A percentile compares a stretch with the other conserved stretches of the same genome.
Conservation (phyloP, 768 basidiomycete genomes). For the Leccinum pellstonianum region DNA sequence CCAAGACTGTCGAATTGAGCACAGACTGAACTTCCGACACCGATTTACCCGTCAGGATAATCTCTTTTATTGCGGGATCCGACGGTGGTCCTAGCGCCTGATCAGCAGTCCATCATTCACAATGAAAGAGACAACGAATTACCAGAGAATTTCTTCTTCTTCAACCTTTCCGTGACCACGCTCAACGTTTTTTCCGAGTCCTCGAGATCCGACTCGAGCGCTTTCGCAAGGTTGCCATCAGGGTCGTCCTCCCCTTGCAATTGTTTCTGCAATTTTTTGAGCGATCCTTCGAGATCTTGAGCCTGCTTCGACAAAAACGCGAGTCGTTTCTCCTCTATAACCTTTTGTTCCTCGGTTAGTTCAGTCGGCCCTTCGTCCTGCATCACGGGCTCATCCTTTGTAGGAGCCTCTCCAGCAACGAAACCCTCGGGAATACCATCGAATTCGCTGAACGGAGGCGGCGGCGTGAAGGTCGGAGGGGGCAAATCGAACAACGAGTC, state of each 20-base stretch:
- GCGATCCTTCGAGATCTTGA: constrained; percentile 13
- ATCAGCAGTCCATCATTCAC: constrained; percentile 2
- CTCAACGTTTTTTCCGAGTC: constrained; percentile 14
- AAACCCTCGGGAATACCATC: constrained; percentile 3
- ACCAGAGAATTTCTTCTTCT: constrained; percentile 25
- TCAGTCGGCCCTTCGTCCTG: constrained; percentile 20
- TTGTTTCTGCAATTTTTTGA: neutral
- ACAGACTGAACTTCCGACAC: neutral
- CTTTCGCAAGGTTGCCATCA: neutral
- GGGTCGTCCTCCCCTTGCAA: constrained; percentile 11
- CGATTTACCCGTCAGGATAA: constrained; percentile 4
- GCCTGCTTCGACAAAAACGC: constrained; percentile 21
- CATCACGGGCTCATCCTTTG: constrained; percentile 11
- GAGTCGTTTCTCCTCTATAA: constrained; percentile 20
- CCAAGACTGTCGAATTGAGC: no score
- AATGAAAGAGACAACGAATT: neutral
- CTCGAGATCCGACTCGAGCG: constrained; percentile 18
- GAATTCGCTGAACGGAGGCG: constrained; percentile 30
- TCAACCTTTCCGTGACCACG: constrained; percentile 12
- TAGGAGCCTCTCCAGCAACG: constrained; percentile 8
- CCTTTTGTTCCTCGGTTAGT: constrained; percentile 24
- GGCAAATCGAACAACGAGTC: constrained; percentile 4
- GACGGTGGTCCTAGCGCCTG: constrained; percentile 10
- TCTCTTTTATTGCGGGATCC: neutral
- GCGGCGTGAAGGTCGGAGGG: constrained; percentile 19